Evolutionary conservation across 345 rosid genomes (phyloP).

Genomic region (Aegle marmelos): DNA sequence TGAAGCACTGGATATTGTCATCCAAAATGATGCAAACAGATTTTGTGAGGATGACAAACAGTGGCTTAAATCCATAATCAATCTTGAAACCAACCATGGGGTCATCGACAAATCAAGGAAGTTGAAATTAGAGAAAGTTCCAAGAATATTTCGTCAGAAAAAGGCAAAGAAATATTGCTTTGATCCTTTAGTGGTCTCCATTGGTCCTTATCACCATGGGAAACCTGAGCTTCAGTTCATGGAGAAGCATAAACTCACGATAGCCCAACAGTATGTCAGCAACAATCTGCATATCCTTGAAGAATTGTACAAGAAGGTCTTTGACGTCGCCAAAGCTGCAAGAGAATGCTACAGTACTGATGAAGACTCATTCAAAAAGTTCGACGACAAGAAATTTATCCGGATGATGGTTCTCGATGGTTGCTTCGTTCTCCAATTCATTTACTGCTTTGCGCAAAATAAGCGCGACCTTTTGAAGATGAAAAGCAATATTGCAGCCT

Average conservation of each 20-base stretch:
- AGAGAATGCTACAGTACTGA: background rate
- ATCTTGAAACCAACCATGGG: background rate
- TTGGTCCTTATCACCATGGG: slow-evolving; percentile 28
- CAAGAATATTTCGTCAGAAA: background rate
- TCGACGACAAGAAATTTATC: background rate
- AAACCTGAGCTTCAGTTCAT: background rate
- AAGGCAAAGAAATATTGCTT: slow-evolving; percentile 5
- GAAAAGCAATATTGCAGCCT: background rate
- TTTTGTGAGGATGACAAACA: background rate
- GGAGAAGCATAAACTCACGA: background rate
- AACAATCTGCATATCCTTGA: background rate
- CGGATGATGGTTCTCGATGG: slow-evolving; percentile 21
- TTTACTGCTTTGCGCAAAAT: background rate
- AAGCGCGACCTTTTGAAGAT: background rate
- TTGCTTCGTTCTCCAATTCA: background rate
- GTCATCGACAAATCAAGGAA: background rate
- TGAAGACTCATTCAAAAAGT: background rate
- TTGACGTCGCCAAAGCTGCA: background rate
- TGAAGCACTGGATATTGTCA: background rate
- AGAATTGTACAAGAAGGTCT: background rate
- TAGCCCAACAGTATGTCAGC: background rate
- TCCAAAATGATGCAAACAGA: background rate
- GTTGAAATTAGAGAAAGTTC: background rate
- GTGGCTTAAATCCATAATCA: background rate
- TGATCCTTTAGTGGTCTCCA: slow-evolving; percentile 14